Evolutionary conservation across 495 filamentous ascomycete species (phyloP).

Genomic region (Aspergillus kassunensis): DNA sequence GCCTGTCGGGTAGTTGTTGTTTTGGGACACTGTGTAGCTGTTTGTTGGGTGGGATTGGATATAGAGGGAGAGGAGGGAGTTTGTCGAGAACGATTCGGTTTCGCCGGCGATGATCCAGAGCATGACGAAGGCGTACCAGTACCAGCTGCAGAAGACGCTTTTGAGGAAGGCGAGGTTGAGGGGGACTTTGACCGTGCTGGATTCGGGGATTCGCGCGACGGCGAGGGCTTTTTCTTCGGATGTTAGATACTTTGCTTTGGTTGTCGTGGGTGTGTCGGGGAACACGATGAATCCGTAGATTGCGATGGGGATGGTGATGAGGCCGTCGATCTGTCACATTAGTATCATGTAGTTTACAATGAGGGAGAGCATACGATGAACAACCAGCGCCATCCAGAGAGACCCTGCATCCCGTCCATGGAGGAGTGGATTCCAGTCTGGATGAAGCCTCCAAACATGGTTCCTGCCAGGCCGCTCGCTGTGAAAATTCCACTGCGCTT

Average conservation of each 20-base stretch:
- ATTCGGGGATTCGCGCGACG: constrained; percentile 32
- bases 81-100: constrained; percentile 48
- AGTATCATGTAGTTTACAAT: neutral
- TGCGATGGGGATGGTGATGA: constrained; percentile 55
- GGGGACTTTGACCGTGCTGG: constrained; percentile 24
- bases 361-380: constrained; percentile 44
- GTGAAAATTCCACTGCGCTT: constrained; percentile 52
- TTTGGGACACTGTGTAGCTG: constrained; percentile 39
- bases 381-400: constrained; percentile 64
- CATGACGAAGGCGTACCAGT: constrained; percentile 49
- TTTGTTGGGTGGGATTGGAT: constrained; percentile 33
- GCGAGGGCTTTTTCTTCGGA: constrained; percentile 43
- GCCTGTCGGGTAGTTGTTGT: constrained; percentile 48
- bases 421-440: constrained; percentile 55
- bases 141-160: constrained; percentile 36
- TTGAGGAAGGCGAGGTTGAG: constrained; percentile 36
- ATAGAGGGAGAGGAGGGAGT: constrained; percentile 35
- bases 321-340: constrained; percentile 31
- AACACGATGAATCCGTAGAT: constrained; percentile 56
- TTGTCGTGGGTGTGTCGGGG: constrained; percentile 55
- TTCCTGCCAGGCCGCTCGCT: constrained; percentile 32
- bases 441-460: constrained; percentile 51
- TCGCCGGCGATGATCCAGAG: constrained; percentile 48
- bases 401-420: constrained; percentile 47
- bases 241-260: constrained; percentile 49